phyloP scores from a whole-genome alignment of 805 yeast species.

The Yarrowia sp. region DNA sequence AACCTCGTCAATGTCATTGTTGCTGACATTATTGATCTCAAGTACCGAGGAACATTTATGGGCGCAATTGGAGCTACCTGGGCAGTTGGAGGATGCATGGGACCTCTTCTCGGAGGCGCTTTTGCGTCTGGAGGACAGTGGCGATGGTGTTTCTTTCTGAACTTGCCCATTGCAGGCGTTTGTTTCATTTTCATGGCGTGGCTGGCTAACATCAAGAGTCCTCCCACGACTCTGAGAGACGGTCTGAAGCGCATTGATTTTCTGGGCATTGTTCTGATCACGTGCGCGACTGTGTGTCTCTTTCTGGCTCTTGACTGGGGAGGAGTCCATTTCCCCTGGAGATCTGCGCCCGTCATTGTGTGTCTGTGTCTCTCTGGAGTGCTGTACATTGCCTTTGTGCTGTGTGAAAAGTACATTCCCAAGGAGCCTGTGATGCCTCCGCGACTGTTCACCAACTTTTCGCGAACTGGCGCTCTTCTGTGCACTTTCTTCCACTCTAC shows the following conservation, averaged over 20 bases:
- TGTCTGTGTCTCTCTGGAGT: constrained; percentile 47
- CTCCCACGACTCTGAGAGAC: constrained; percentile 44
- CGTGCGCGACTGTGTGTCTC: constrained; percentile 44
- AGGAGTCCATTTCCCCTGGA: constrained; percentile 51
- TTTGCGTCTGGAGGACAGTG: constrained; percentile 48
- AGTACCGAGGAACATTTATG: constrained; percentile 76
- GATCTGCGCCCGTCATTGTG: constrained; percentile 49
- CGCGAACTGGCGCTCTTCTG: constrained; percentile 12
- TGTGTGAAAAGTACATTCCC: constrained; percentile 45
- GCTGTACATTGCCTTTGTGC: constrained; percentile 44
- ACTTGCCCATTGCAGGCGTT: constrained; percentile 45
- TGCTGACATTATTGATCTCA: constrained; percentile 71
- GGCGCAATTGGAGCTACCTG: constrained; percentile 51
- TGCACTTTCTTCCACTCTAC: constrained; percentile 47
- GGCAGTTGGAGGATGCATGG: constrained; percentile 45
- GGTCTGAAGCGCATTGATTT: constrained; percentile 52
- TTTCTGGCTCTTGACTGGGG: constrained; percentile 57
- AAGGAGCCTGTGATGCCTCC: constrained; percentile 45
- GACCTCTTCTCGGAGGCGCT: constrained; percentile 57
- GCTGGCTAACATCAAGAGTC: constrained; percentile 40
- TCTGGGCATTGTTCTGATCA: constrained; percentile 48
- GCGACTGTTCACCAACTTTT: constrained; percentile 38
- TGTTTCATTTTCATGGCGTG: constrained; percentile 34
- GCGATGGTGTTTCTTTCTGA: constrained; percentile 54
- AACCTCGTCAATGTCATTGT: constrained; percentile 71